Percentiles rank a stretch among this genome's conserved stretches.
These are phyloP conservation scores for Exserohilum turcica DNA, from an alignment of 2,329 filamentous ascomycete species.

Conservation along the genomic window DNA sequence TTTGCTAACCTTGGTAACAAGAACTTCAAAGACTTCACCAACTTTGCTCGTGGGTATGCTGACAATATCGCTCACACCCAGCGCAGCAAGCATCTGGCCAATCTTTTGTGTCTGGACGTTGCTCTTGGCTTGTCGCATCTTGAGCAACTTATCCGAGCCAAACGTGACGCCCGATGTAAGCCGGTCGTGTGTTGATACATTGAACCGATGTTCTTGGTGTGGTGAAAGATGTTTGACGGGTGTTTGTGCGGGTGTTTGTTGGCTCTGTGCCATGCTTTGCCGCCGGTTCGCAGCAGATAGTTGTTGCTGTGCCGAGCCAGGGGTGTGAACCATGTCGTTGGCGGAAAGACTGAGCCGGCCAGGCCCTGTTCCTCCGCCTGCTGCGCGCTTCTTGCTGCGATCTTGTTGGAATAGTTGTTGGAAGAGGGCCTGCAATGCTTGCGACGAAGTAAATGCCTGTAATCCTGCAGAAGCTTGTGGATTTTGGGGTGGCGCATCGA, in stretches of 20 bases:
- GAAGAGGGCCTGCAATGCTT: slow-evolving; percentile 78
- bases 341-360: slow-evolving; percentile 47
- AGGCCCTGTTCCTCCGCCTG: slow-evolving; percentile 33
- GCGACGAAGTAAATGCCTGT: slow-evolving; percentile 74
- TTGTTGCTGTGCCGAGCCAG: slow-evolving; percentile 35
- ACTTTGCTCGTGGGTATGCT: slow-evolving; percentile 76
- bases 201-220: slow-evolving; percentile 78
- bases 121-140: slow-evolving; percentile 77
- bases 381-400: slow-evolving; percentile 82
- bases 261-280: slow-evolving; percentile 39
- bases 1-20: slow-evolving; percentile 69
- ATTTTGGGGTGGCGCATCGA: slow-evolving; percentile 77
- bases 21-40: slow-evolving; percentile 71
- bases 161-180: slow-evolving; percentile 86
- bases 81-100: slow-evolving; percentile 70
- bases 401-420: slow-evolving; percentile 82
- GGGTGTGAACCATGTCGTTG: slow-evolving; percentile 46
- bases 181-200: slow-evolving; percentile 83
- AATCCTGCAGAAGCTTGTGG: slow-evolving; percentile 38
- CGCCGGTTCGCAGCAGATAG: slow-evolving; percentile 43
- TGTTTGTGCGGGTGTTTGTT: slow-evolving; percentile 47
- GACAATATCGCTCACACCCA: slow-evolving; percentile 72
- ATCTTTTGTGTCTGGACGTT: slow-evolving; percentile 78
- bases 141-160: slow-evolving; percentile 80
- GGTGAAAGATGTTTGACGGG: slow-evolving; percentile 62